These are phyloP conservation scores for Yarrowia galli DNA, from an alignment of 1,139 yeast genomes.

Conservation along the genomic window DNA sequence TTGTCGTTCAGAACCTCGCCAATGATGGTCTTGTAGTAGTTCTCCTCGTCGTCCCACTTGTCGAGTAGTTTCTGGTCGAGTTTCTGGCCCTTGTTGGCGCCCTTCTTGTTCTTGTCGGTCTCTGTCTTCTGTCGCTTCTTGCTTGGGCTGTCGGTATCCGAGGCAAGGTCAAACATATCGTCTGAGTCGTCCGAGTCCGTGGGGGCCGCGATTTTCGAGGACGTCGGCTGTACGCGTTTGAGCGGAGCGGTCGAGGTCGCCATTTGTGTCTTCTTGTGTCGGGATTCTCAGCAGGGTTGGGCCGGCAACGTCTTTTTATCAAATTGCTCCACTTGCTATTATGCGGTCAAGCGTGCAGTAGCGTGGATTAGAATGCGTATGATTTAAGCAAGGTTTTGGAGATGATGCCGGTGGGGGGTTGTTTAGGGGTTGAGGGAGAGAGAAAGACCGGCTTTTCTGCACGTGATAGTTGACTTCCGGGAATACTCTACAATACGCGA, in stretches of 20 bases:
- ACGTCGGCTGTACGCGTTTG: conserved; percentile 1
- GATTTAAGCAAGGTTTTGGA: conserved; percentile 30
- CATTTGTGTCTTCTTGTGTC: conserved; percentile 1
- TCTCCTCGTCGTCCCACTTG: conserved; percentile 69
- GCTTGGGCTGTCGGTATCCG: conserved; percentile 22
- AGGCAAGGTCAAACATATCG: conserved; percentile 44
- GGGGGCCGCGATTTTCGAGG: neutral
- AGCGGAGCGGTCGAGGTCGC: conserved; percentile 24
- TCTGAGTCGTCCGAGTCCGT: conserved; percentile 39
- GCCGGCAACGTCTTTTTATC: conserved; percentile 1
- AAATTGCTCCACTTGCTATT: conserved; percentile 33
- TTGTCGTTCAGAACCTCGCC: conserved; percentile 69
- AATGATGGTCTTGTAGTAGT: conserved; percentile 80
- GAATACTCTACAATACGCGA: too few species aligned
- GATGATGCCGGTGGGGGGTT: neutral
- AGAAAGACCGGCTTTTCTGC: neutral
- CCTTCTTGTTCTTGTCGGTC: conserved; percentile 30
- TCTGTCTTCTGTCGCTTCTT: neutral
- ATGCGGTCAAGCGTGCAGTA: conserved; percentile 27
- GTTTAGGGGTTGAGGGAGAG: neutral
- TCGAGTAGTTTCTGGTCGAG: conserved; percentile 48
- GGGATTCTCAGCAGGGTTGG: neutral
- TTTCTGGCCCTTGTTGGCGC: conserved; percentile 41
- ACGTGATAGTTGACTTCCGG: neutral
- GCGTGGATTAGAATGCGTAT: conserved; percentile 28